phyloP scores from a whole-genome alignment of 2,329 filamentous ascomycete genomes.

The Aspergillus chevalieri region DNA sequence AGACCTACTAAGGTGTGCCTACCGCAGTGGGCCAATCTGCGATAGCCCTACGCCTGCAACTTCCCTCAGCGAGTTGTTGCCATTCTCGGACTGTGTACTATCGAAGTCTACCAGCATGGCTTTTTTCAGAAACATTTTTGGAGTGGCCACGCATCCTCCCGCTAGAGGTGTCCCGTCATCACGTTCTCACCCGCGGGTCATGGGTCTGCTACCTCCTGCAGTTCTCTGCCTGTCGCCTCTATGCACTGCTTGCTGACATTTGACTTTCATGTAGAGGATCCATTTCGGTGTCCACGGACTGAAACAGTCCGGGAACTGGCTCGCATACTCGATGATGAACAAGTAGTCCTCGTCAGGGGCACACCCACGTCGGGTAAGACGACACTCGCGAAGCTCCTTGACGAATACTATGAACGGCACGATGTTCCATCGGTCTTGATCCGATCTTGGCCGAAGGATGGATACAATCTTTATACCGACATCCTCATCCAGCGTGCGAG shows the following conservation, averaged over 20 bases:
- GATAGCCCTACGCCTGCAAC: background rate
- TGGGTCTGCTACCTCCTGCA: background rate
- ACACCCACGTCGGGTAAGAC: constrained; percentile 7
- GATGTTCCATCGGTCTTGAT: background rate
- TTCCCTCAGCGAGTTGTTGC: background rate
- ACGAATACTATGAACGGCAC: background rate
- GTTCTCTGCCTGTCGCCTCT: background rate
- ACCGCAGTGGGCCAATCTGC: background rate
- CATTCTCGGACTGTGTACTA: background rate
- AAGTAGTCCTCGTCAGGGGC: constrained; percentile 3
- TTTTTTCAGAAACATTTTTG: background rate
- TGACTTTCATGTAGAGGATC: background rate
- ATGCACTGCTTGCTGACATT: background rate
- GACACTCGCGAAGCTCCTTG: constrained; percentile 5
- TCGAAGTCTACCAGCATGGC: background rate
- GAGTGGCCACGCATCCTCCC: background rate
- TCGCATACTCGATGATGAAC: constrained; percentile 2
- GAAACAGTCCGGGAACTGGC: constrained; percentile 2
- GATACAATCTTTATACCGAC: background rate
- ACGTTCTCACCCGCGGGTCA: background rate
- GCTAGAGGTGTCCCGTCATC: background rate
- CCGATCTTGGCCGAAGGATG: background rate
- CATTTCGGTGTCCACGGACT: background rate
- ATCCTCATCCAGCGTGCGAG: background rate
- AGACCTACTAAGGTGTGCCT: background rate